Conservation (phyloP, 768 basidiomycete genomes). For the Holtermanniella nyarrowii region DNA sequence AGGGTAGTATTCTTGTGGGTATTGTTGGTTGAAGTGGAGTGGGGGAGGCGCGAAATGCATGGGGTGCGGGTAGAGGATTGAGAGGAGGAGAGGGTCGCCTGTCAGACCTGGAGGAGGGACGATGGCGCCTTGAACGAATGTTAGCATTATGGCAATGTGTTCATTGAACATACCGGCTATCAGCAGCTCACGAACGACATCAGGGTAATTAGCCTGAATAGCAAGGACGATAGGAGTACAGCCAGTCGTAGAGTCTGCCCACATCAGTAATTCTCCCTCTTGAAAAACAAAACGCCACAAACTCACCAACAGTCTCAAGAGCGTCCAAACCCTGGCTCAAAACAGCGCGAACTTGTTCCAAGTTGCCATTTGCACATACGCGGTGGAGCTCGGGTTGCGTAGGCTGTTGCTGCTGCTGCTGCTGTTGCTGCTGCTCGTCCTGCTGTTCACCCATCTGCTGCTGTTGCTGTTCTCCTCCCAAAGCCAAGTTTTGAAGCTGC, state of each 20-base stretch:
- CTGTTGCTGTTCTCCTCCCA: background rate
- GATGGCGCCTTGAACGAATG: conserved; percentile 19
- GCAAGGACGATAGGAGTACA: conserved; percentile 39
- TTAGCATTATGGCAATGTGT: background rate
- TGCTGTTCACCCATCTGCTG: too few relatives aligned
- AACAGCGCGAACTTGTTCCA: conserved; percentile 32
- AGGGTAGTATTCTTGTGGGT: background rate
- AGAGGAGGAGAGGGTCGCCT: conserved; percentile 30
- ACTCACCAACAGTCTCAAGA: conserved; percentile 36
- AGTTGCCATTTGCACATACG: conserved; percentile 31
- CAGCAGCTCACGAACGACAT: conserved; percentile 35
- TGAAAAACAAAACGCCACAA: background rate
- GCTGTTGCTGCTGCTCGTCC: background rate
- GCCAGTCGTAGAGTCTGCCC: conserved; percentile 28
- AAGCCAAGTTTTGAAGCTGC: background rate
- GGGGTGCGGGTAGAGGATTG: conserved; percentile 32
- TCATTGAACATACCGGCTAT: conserved; percentile 12
- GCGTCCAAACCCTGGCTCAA: conserved; percentile 26
- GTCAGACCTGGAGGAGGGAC: conserved; percentile 37
- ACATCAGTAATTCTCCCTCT: conserved; percentile 4
- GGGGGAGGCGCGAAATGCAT: conserved; percentile 24
- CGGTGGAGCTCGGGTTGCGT: conserved; percentile 24
- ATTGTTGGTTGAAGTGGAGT: background rate
- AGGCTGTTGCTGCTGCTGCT: background rate
- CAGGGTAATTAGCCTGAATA: conserved; percentile 33